Conservation (phyloP, 768 basidiomycete genomes). For the Polyporus arcularius region DNA sequence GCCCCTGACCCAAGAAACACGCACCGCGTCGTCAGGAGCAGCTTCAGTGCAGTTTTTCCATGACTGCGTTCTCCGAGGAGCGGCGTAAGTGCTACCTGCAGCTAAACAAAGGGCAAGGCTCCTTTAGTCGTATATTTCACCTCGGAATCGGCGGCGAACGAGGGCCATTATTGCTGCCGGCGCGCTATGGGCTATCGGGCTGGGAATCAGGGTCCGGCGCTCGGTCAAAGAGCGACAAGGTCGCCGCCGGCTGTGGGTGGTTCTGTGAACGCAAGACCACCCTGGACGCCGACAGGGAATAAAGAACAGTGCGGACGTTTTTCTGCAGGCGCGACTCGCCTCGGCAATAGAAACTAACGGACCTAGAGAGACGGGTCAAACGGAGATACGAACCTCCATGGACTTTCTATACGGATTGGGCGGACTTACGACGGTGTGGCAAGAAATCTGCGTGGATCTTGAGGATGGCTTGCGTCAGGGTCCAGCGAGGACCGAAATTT, state of each 20-base stretch:
- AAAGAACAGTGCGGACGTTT: not conserved
- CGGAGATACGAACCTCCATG: not conserved
- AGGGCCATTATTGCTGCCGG: not conserved
- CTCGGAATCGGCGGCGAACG: not conserved
- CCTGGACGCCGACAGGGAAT: not conserved
- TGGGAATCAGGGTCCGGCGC: not conserved
- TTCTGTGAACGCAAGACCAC: not conserved
- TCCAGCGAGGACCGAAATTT: not conserved
- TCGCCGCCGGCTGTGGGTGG: not conserved
- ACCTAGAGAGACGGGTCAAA: not conserved
- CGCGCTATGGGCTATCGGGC: not conserved
- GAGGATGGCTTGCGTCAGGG: not conserved
- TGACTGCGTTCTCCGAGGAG: too few relatives aligned
- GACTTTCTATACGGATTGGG: not conserved
- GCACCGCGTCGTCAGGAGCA: too few relatives aligned
- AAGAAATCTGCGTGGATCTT: not conserved
- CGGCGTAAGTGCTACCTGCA: too few relatives aligned
- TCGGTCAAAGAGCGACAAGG: not conserved
- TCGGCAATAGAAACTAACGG: not conserved
- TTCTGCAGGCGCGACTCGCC: not conserved
- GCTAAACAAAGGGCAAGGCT: not conserved
- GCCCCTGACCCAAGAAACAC: not conserved
- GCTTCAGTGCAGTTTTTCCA: too few relatives aligned
- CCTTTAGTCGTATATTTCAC: not conserved
- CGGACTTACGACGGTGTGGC: not conserved